Evolutionary conservation across 208 protist species (phyloP).

Genomic region (Acanthamoeba triangularis): DNA sequence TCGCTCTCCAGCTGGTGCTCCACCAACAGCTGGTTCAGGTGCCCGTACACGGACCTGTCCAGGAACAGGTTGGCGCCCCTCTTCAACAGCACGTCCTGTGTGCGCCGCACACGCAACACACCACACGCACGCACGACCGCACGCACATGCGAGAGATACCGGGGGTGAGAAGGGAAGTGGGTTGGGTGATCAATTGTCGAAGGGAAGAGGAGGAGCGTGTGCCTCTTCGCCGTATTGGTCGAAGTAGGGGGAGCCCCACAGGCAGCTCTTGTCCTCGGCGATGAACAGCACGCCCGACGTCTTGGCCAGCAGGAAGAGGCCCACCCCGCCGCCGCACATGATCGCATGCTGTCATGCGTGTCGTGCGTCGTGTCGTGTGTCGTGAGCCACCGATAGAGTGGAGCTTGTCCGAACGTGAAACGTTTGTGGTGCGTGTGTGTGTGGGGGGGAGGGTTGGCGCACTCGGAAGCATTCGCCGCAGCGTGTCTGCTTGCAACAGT

Average conservation of each 20-base stretch:
- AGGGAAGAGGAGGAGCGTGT: not conserved
- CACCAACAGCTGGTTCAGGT: constrained; percentile 61
- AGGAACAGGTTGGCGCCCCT: constrained; percentile 13
- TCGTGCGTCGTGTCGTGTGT: not conserved
- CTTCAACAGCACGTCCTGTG: constrained; percentile 30
- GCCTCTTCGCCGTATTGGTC: constrained; percentile 67
- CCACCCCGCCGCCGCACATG: constrained; percentile 37
- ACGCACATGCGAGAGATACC: not conserved
- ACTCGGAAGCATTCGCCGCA: constrained; percentile 55
- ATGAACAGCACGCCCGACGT: constrained; percentile 64
- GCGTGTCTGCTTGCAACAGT: constrained; percentile 37
- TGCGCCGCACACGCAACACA: too few species aligned
- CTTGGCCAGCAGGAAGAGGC: constrained; percentile 39
- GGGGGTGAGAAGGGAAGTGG: not conserved
- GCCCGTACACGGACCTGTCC: not conserved
- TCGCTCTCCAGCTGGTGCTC: constrained; percentile 47
- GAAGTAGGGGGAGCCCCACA: constrained; percentile 67
- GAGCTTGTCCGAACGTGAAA: not conserved
- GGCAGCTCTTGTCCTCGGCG: constrained; percentile 47
- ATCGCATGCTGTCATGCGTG: constrained; percentile 4
- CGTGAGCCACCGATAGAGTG: not conserved
- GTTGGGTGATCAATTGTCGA: too few species aligned
- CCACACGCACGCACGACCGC: not conserved
- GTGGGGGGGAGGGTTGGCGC: not conserved
- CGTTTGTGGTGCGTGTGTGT: not conserved